Conservation (phyloP, 768 basidiomycete genomes). For the Floccularia luteovirens region DNA sequence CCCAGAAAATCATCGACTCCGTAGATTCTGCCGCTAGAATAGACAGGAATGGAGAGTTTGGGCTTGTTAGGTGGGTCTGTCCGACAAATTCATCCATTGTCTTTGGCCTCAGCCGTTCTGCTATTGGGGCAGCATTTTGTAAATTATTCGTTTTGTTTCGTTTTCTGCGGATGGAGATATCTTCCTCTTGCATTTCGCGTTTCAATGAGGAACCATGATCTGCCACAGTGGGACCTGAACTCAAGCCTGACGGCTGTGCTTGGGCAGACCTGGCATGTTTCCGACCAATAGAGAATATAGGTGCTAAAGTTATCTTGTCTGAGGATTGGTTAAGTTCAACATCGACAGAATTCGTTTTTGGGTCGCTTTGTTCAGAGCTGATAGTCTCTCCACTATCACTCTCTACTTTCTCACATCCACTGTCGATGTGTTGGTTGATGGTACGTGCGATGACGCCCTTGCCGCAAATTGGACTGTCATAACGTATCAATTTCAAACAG, state of each 20-base stretch:
- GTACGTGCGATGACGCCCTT: constrained; percentile 25
- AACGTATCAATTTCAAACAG: background rate
- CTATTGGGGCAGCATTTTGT: constrained; percentile 42
- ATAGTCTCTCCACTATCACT: constrained; percentile 2
- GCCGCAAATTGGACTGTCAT: constrained; percentile 47
- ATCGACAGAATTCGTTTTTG: constrained; percentile 3
- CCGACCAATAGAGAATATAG: too few relatives aligned
- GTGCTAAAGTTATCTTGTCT: too few relatives aligned
- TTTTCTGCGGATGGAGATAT: constrained; percentile 7
- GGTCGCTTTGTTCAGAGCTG: constrained; percentile 8
- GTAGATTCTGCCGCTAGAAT: constrained; percentile 40
- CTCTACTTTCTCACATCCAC: constrained; percentile 22
- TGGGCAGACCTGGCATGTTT: too few relatives aligned
- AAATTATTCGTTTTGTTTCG: constrained; percentile 11
- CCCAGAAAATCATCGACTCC: constrained; percentile 68
- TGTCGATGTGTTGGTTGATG: constrained; percentile 50
- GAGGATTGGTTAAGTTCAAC: too few relatives aligned
- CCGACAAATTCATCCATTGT: constrained; percentile 64
- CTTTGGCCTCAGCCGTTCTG: constrained; percentile 66
- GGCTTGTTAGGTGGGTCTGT: constrained; percentile 54
- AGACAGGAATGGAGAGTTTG: constrained; percentile 47
- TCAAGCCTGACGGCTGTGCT: too few relatives aligned
- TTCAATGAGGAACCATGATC: constrained; percentile 10
- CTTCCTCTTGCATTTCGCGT: constrained; percentile 8
- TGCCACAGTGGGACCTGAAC: constrained; percentile 10